Evolutionary conservation across 768 basidiomycete genomes (phyloP), one percentile per base, ranked within the genome.

Genomic region (Trametes gibbosa): DNA sequence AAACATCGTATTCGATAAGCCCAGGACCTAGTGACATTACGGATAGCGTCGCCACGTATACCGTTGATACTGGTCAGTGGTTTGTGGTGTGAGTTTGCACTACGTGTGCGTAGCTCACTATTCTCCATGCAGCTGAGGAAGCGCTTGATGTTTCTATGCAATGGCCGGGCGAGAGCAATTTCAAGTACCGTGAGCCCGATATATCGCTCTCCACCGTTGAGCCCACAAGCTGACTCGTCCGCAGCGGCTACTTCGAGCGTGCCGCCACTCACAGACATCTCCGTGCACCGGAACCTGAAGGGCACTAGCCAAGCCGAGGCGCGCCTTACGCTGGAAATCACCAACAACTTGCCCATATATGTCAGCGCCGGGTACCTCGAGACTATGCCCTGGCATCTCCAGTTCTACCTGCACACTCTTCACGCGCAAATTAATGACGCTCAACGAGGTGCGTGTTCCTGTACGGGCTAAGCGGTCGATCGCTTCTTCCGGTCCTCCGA

Each of bases 381-480:
- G 73, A 90, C 89, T 1, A 87, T 95, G 81, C 97, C 96, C 4
- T 96, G 95, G 86, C 86, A 94, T 67, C 78, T 98, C 37, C 89
- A 92, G 58, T 86, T 92, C 48, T 94, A 90, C 76, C 76, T 96
- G 62, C 89, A 93, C 73, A 94, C 94, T 7, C 74, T 96, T 51
- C 71, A 74, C 19, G 74, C 84, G 0, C 69, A 73, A 23, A 69
- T 85, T 13, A 74, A 84, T 49, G 84, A 81, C 7, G 65, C 70
- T 12, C 52, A 70, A 21, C 76, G 77, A 61, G 76, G 86, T 84
- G 61, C 47, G 81, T 66, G 9, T 23, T 19, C 25, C n/a, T 9
- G 27, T 61, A 3, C 32, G 39, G 19, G 24, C 24, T 27, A 10
- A 25, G 47, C 21, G 29, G 29, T 24, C 39, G 23, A 55, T 55